Percentiles rank a stretch among this genome's conserved stretches.
Evolutionary conservation across 345 rosid species (phyloP).

Genomic region (Populus ilicifolia): DNA sequence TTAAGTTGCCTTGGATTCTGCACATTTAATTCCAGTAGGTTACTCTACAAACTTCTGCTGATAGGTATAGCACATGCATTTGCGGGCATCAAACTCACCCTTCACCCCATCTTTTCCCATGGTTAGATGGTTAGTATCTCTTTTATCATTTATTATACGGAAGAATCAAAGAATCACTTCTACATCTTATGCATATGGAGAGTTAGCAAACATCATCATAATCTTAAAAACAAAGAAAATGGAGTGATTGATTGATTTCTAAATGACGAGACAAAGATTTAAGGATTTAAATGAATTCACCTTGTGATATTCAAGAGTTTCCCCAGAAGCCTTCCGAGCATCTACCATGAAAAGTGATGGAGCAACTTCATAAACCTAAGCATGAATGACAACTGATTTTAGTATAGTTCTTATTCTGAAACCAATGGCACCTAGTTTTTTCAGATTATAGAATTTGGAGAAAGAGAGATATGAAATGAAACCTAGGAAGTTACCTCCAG

Average conservation of each 20-base stretch:
- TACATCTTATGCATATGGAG: neutral
- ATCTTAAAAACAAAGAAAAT: neutral
- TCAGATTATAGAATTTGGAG: neutral
- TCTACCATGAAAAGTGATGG: slow-evolving; percentile 92
- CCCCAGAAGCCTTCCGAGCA: slow-evolving; percentile 84
- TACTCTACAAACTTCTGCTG: neutral
- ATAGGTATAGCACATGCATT: neutral
- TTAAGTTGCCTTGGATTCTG: neutral
- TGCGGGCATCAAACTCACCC: too few species aligned
- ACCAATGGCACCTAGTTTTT: neutral
- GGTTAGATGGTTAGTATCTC: neutral
- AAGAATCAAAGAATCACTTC: too few species aligned
- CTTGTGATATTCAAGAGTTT: slow-evolving; percentile 88
- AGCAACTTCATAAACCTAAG: slow-evolving; percentile 82
- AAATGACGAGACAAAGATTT: neutral
- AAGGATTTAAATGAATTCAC: slow-evolving; percentile 27
- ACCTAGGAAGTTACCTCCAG: slow-evolving; percentile 52
- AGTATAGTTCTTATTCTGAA: neutral
- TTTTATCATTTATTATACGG: too few species aligned
- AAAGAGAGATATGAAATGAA: neutral
- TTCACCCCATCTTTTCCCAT: too few species aligned
- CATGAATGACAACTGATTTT: neutral
- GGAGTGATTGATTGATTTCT: neutral
- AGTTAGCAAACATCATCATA: neutral
- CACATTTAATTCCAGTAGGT: neutral